Base-by-base conservation (phyloP, 2,329 filamentous ascomycete species). In the Trichoderma asperellum region DNA sequence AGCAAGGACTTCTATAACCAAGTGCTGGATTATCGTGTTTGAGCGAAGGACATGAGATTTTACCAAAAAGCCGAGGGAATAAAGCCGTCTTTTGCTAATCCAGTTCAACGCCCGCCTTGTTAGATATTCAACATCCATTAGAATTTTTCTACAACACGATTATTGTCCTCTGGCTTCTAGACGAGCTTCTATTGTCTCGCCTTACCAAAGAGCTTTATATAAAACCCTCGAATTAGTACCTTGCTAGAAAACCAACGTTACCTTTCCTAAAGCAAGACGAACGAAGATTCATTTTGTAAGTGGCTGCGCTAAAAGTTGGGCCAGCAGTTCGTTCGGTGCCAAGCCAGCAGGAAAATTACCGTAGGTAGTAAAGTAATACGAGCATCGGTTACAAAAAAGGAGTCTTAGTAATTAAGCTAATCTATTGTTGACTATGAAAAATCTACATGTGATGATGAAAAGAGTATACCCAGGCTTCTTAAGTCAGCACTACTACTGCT, bases 381-480 rank as follows among this genome's bases (percentile, higher is more conserved):
- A 40, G 34, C 40, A 37, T 27, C 29, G n/a, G 24, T n/a, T 43
- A 12, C 18, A 29, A 29, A 40, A 18, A 16, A 18, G 7, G 5
- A 56, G 34, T n/a, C 29, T 27, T 64, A 32, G n/a, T 5, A 18
- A 11, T 40, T 52, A 2, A 40, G n/a, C 29, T 43, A 43, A 32
- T 64, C 52, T 55, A 56, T 43, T n/a, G 14, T 21, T 1, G 4
- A 24, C 24, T 40, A 64, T 29, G 47, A 40, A 55, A 64, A 56
- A 56, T 64, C 61, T 64, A 64, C 18, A 16, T 43, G 12, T 18
- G 12, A 37, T 6, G 34, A 64, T 49, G n/a, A 56, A 56, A 32
- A 24, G 49, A 32, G 16, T 52, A 2, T n/a, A 43, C 6, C 37
- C 18, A 43, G n/a, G 52, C 61, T 56, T n/a, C 24, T 12, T n/a